Conservation (phyloP, 176 grass and related monocot genomes). For the Bothriochloa decipiens region DNA sequence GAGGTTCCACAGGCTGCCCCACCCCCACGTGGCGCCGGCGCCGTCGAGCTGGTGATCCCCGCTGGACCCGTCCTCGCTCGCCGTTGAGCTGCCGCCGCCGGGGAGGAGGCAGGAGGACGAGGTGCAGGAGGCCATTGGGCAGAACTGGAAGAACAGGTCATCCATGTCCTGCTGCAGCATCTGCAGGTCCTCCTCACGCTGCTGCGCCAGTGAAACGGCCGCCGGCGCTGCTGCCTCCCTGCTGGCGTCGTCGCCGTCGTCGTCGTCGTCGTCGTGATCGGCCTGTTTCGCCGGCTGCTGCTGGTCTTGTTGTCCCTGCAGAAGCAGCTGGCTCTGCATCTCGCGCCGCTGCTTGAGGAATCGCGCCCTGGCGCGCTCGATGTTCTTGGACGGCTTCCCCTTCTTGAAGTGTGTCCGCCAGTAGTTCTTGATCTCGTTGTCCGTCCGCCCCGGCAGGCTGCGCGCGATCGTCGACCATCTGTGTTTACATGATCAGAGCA, state of each 20-base stretch:
- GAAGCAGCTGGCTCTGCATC: constrained; percentile 42
- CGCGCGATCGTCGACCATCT: constrained; percentile 98
- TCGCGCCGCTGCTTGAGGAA: constrained; percentile 69
- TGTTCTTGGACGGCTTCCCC: constrained; percentile 77
- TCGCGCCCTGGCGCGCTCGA: constrained; percentile 73
- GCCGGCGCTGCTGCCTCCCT: not conserved
- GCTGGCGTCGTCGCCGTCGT: not conserved
- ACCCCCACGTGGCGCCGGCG: constrained; percentile 63
- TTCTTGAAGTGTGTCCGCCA: constrained; percentile 98
- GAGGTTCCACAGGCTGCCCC: constrained; percentile 95
- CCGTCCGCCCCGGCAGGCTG: constrained; percentile 84
- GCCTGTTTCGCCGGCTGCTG: not conserved
- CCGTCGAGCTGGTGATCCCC: constrained; percentile 45
- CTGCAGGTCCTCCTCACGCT: constrained; percentile 8
- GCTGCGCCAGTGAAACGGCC: not conserved
- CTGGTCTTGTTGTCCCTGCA: not conserved
- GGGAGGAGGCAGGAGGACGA: constrained; percentile 35
- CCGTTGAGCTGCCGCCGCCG: constrained; percentile 14
- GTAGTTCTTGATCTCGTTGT: constrained; percentile 99
- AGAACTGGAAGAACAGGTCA: constrained; percentile 45
- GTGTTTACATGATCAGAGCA: not conserved
- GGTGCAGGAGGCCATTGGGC: constrained; percentile 44
- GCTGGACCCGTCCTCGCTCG: constrained; percentile 44
- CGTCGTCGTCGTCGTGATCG: constrained; percentile 4
- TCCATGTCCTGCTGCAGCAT: constrained; percentile 46